Evolutionary conservation across 208 protist species (phyloP), one percentile per base, ranked within the genome.

Genomic region (Trypanosomatidae sp.): DNA sequence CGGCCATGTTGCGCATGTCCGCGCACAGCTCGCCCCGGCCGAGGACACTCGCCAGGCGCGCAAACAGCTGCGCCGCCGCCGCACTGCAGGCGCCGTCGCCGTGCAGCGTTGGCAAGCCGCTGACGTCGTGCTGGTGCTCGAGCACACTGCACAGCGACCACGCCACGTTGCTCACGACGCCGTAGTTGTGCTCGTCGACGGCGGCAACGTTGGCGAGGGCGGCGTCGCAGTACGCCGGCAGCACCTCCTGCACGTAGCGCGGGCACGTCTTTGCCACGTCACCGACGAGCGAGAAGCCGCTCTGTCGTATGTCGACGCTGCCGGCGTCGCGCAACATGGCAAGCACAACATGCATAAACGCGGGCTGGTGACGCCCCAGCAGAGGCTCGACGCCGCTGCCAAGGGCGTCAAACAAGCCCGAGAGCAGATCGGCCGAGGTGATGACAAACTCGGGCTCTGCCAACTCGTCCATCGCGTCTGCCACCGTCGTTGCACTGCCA

Each of bases 1-100:
- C 84, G 3, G 68, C 73, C 78, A 87, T 87, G 52, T 85, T 89
- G 18, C 74, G 66, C 76, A 87, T 83, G 22, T 89, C 79, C 0
- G 72, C 67, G 15, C 53, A 77, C 13, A 76, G 39, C 10, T 59
- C 40, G 2, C 27, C 32, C 13, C 39, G 13, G 13, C 53, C 48
- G 19, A 92, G 52, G 8, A 77, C 37, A 15, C 43, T 47, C 2
- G 63, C 67, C 16, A 92, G 51, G 19, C 53, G 42, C 2, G 49
- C 47, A 43, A 81, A 89, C n/a, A 88, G 46, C 37, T 79, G 60
- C 6, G 62, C 33, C 19, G 71, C 48, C 7, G 55, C 48, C 10
- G 71, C 57, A 6, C 42, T 47, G 8, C 33, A 20, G 21, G 28
- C 26, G n/a, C n/a, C n/a, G n/a, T n/a, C n/a, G 22, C 22, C 33